A percentile compares a stretch with the other conserved stretches of the same genome.
Conservation (phyloP, 768 basidiomycete genomes). For the Leccinum uliginosum region DNA sequence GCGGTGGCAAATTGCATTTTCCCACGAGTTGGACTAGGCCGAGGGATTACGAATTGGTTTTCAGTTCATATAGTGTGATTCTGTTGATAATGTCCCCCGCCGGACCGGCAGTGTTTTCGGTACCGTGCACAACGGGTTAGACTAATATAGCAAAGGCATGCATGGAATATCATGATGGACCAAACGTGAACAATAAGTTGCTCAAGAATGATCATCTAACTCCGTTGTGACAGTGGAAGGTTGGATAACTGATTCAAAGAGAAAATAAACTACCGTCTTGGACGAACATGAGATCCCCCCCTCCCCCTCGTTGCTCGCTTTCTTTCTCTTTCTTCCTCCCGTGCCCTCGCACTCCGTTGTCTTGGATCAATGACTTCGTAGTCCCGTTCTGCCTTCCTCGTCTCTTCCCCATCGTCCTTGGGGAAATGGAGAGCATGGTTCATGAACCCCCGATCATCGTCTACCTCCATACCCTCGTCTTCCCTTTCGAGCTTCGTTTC, state of each 20-base stretch:
- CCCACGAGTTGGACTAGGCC: neutral
- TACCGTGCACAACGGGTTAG: neutral
- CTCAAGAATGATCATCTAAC: too few species aligned
- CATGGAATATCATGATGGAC: too few species aligned
- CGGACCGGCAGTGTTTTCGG: neutral
- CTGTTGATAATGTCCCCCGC: neutral
- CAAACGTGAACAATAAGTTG: too few species aligned
- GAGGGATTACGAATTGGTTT: neutral
- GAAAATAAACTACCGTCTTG: constrained; percentile 19
- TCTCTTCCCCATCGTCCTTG: constrained; percentile 75
- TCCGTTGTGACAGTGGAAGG: neutral
- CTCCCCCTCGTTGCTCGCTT: constrained; percentile 36
- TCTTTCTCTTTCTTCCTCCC: constrained; percentile 72
- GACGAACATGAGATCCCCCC: constrained; percentile 12
- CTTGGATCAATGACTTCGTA: constrained; percentile 90
- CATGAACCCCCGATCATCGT: constrained; percentile 73
- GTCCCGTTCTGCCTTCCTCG: constrained; percentile 72
- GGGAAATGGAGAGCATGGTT: constrained; percentile 69
- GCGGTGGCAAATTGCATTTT: neutral
- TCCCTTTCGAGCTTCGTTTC: constrained; percentile 30
- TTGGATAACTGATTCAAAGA: neutral
- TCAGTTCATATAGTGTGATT: neutral
- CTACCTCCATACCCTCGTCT: constrained; percentile 65
- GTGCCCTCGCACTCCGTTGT: constrained; percentile 64
- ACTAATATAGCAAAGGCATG: too few species aligned